Evolutionary conservation across 2,329 filamentous ascomycete species (phyloP).

Genomic region (Triangularia verruculosa): DNA sequence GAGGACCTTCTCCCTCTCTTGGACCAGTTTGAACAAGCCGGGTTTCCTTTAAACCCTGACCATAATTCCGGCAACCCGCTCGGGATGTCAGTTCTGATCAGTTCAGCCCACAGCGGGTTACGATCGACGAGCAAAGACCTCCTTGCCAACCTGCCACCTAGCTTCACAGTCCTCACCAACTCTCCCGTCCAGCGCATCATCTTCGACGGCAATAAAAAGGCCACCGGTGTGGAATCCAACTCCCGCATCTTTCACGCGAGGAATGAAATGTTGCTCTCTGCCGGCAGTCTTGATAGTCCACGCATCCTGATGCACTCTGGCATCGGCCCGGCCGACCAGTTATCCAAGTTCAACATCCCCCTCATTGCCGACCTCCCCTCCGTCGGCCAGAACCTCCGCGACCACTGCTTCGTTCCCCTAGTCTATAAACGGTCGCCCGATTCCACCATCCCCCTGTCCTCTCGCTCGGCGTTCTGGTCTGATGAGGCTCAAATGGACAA

Average conservation of each 20-base stretch:
- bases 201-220: conserved; percentile 11
- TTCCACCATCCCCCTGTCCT: conserved; percentile 36
- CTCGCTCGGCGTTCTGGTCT: conserved; percentile 45
- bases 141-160: conserved; percentile 42
- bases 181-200: conserved; percentile 47
- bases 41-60: conserved; percentile 50
- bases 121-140: conserved; percentile 52
- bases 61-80: conserved; percentile 58
- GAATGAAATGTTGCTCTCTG: conserved; percentile 44
- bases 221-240: conserved; percentile 18
- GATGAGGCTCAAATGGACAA: conserved; percentile 40
- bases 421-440: conserved; percentile 40
- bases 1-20: conserved; percentile 44
- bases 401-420: conserved; percentile 40
- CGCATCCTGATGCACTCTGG: conserved; percentile 45
- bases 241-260: conserved; percentile 29
- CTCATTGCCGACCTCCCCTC: conserved; percentile 35
- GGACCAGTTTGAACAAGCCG: conserved; percentile 47
- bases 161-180: conserved; percentile 51
- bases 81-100: conserved; percentile 51
- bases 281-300: conserved; percentile 42
- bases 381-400: conserved; percentile 41
- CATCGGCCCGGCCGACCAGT: conserved; percentile 38
- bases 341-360: conserved; percentile 36
- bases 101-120: conserved; percentile 46